Evolutionary conservation across 2,329 filamentous ascomycete species (phyloP), one percentile per base, ranked within the genome.

Genomic region (Colletotrichum sp.): DNA sequence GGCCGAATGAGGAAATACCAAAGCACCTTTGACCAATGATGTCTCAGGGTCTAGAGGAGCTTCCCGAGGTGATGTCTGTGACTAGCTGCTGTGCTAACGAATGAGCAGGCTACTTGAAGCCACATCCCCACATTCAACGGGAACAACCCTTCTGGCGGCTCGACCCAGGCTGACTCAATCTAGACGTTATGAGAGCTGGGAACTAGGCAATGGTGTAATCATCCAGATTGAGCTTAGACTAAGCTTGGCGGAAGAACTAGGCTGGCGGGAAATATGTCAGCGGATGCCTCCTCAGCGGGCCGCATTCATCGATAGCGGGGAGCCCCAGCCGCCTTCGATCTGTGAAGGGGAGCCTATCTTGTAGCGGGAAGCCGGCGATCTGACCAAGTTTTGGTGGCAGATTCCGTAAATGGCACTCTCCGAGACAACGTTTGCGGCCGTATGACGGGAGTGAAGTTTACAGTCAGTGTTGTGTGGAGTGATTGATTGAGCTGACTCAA

Each of bases 351-450:
- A 65, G 64, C 64, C 36, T 65, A 16, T 48, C n/a, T 26, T 12
- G 43, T 65, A 26, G 59, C 34, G 32, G 8, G 12, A 9, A 18
- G 24, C 14, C 48, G 64, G 52, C 7, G 43, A 36, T 36, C 59
- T 24, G 43, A 59, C 28, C 64, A 24, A n/a, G 32, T 16, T 30
- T 18, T n/a, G 48, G 13, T 52, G 65, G 59, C 3, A 52, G 24
- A 18, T 65, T 74, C 70, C 64, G 57, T 64, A 59, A 65, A 64
- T 69, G 64, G 70, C 21, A 32, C 43, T 32, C 57, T 65, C 70
- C 34, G 70, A 65, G 74, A 76, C 64, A 68, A 55, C 64, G 74
- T 73, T 76, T 76, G 70, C 74, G 70, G 74, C 64, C 70, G 73
- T 68, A 73, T 43, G 16, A 9, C 10, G 36, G 7, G 16, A 28